Base-by-base conservation (phyloP, 1,284 basidiomycete genomes). In the Dichomitus squalens region DNA sequence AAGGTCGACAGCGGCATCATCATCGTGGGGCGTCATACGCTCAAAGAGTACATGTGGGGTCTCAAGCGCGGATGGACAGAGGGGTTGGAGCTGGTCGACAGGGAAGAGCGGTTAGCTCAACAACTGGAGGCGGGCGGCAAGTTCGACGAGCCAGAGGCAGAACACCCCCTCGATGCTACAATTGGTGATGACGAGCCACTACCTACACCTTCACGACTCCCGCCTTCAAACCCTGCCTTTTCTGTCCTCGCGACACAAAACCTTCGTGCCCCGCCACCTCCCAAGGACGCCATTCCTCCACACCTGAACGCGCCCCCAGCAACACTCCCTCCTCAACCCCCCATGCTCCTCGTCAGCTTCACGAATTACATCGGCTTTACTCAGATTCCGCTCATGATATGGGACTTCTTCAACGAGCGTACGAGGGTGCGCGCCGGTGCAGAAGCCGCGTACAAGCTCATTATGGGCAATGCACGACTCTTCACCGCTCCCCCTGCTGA, bases 1-100 rank as follows among this genome's bases (percentile, higher is more conserved):
- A 88, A 90, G 66, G 76, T 94, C 11, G 86, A 90, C 25, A 95
- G 95, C 4, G 96, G 95, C 0, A 81, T 88, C 40, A 79, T 98
- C 53, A 78, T 99, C 53, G 75, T 98, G n/a, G 97, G 97, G 7
- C 84, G 96, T 55, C 88, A 92, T 34, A 92, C 94, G 1, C 83
- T 96, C 72, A 99, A 98, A 75, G 96, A 99, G 76, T 98, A 93
- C 74, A 85, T 97, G 79, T 83, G 87, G 58, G 96, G 95, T 1
- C 71, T 98, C 52, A 84, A 84, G 67, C 80, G 84, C 50, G 96
- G 97, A 0, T 99, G 93, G 92, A 85, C 85, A n/a, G 85, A 87
- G 46, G 79, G 85, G 2, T 74, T 94, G 21, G 81, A 86, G 49
- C 79, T 82, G 40, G 79, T 90, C 57, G 90, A 94, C 70, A 78